Conservation (phyloP, 805 yeast species). For the Kregervanrija fluxuum region DNA sequence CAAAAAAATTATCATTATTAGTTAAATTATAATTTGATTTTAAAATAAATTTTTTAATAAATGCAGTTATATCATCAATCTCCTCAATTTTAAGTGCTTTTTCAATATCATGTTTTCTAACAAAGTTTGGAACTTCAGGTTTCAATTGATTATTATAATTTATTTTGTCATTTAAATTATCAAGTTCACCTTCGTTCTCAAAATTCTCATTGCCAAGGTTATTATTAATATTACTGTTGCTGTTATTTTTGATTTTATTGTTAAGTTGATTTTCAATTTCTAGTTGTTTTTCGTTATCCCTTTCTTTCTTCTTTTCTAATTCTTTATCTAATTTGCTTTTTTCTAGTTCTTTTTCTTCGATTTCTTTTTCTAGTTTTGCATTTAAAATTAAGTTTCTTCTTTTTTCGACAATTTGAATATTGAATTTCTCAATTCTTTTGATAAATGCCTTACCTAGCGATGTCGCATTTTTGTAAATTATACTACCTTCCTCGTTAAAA, state of each 20-base stretch:
- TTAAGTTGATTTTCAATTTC: constrained; percentile 2
- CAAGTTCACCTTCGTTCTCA: too few species aligned
- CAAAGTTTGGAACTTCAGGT: constrained; percentile 16
- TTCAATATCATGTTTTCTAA: constrained; percentile 17
- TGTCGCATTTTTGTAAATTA: constrained; percentile 64
- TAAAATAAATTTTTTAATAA: constrained; percentile 32
- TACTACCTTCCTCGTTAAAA: constrained; percentile 69
- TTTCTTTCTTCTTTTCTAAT: constrained; percentile 2
- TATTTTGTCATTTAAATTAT: too few species aligned
- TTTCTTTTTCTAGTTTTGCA: constrained; percentile 2
- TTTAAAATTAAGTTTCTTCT: background rate
- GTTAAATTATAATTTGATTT: constrained; percentile 25
- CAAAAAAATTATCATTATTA: constrained; percentile 9
- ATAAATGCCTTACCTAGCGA: constrained; percentile 49
- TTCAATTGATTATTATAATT: constrained; percentile 21
- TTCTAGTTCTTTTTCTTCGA: constrained; percentile 8
- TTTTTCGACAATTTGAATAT: constrained; percentile 16
- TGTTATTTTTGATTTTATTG: too few species aligned
- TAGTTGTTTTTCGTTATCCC: constrained; percentile 6
- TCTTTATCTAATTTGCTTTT: constrained; percentile 1
- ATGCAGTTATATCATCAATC: constrained; percentile 25
- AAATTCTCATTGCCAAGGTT: background rate
- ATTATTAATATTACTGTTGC: background rate
- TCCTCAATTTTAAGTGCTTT: constrained; percentile 15
- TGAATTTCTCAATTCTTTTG: constrained; percentile 30